Evolutionary conservation across 2,329 filamentous ascomycete genomes (phyloP), one percentile per base, ranked within the genome.

Genomic region (Pleomassaria siparia): DNA sequence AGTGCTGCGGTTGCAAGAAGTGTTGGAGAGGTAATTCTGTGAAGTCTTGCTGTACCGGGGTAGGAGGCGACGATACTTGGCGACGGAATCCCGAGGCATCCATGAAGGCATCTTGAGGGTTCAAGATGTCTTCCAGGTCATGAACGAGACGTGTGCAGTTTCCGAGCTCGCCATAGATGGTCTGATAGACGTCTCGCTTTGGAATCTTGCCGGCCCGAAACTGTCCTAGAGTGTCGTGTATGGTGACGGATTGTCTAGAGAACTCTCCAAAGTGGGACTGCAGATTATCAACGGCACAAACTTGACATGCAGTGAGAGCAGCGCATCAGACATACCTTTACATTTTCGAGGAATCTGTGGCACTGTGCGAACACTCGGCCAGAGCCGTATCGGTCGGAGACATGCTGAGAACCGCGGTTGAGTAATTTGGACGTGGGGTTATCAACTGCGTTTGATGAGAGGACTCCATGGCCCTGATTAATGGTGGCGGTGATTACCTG

Each of bases 211-310:
- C 49, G 4, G 28, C 30, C 15, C 35, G 44, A 28, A 67, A 69
- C 10, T 46, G 39, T 25, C 40, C 15, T 6, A 67, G 56, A 7
- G 51, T 50, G 12, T 55, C 37, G 21, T 54, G 47, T 24, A 62
- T 59, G 4, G 44, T 44, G 4, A 21, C 42, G 10, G 56, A 47
- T 39, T 66, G 49, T 8, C 28, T 11, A 3, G 65, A 66, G 1
- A 51, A 40, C 15, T 55, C 49, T 13, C 64, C 63, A n/a, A 67
- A 66, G 6, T 52, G 49, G 24, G 37, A 25, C 62, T 67, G n/a
- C 12, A 30, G n/a, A 4, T 29, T 8, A 25, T 45, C 13, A 44
- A 36, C 13, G 10, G 10, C 16, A 16, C 16, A 16, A 9, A 35
- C 29, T 16, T 32, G 22, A 35, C n/a, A 39, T 9, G 20, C 4